Conservation (phyloP, 495 filamentous ascomycete genomes). For the Annulohypoxylon bovei region DNA sequence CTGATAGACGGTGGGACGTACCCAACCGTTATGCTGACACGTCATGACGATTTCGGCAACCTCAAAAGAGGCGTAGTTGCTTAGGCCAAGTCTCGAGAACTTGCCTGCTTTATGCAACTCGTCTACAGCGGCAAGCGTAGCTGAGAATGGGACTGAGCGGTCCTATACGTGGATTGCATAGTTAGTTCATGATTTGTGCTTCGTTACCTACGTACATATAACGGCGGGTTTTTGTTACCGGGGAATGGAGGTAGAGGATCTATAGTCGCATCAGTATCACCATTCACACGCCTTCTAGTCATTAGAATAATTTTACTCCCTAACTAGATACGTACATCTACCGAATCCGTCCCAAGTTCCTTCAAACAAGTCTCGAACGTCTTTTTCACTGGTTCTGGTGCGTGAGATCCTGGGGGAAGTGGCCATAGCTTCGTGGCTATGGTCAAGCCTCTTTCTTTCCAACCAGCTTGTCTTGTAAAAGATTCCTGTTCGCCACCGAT, state of each 20-base stretch:
- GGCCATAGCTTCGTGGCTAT: slow-evolving; percentile 75
- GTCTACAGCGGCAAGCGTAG: slow-evolving; percentile 75
- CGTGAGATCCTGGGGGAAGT: slow-evolving; percentile 42
- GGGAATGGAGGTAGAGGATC: slow-evolving; percentile 85
- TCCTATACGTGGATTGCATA: slow-evolving; percentile 51
- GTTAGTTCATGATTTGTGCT: not conserved
- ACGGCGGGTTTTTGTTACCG: slow-evolving; percentile 42
- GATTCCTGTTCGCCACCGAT: slow-evolving; percentile 77
- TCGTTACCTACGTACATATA: not conserved
- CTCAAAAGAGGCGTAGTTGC: slow-evolving; percentile 84
- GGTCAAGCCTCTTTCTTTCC: slow-evolving; percentile 77
- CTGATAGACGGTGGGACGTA: slow-evolving; percentile 72
- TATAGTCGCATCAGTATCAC: slow-evolving; percentile 19
- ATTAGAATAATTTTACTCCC: not conserved
- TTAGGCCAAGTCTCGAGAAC: slow-evolving; percentile 77
- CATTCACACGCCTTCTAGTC: not conserved
- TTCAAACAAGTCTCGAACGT: slow-evolving; percentile 70
- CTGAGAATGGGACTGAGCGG: slow-evolving; percentile 73
- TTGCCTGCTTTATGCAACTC: slow-evolving; percentile 80
- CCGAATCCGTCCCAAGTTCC: slow-evolving; percentile 74
- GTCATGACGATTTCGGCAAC: slow-evolving; percentile 82
- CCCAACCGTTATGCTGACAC: slow-evolving; percentile 74
- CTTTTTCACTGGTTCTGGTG: slow-evolving; percentile 36
- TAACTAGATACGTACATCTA: slow-evolving; percentile 59
- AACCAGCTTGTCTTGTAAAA: slow-evolving; percentile 75